These are phyloP conservation scores for Oryza coarctata DNA, from an alignment of 176 grass and related monocot genomes.

Conservation along the genomic window DNA sequence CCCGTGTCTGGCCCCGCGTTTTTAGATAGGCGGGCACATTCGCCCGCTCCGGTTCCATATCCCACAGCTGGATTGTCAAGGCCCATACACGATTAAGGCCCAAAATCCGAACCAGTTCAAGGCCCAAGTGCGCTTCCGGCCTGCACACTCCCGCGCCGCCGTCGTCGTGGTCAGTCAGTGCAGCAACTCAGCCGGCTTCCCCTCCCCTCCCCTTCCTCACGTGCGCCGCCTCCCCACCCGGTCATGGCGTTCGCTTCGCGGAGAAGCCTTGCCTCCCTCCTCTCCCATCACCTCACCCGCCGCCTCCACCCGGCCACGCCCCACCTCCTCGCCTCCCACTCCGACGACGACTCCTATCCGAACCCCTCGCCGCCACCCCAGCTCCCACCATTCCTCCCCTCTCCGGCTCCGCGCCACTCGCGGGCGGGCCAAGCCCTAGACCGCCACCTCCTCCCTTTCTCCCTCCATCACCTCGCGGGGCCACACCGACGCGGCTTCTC, in stretches of 20 bases:
- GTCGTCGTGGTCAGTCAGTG: neutral
- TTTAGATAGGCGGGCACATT: too few relatives aligned
- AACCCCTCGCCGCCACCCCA: slow-evolving; percentile 21
- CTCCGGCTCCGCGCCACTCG: slow-evolving; percentile 16
- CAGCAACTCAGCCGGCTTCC: neutral
- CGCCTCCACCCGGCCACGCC: slow-evolving; percentile 35
- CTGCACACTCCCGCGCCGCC: neutral
- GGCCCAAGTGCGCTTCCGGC: neutral
- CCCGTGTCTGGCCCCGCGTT: too few relatives aligned
- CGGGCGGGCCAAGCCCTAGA: slow-evolving; percentile 25
- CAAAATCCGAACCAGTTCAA: neutral
- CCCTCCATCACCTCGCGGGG: slow-evolving; percentile 27
- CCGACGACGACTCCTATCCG: slow-evolving; percentile 32
- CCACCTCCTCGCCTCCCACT: slow-evolving; percentile 36
- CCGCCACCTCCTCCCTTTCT: slow-evolving; percentile 10
- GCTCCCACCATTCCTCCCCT: slow-evolving; percentile 9
- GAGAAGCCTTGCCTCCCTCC: slow-evolving; percentile 25
- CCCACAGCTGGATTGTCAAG: neutral
- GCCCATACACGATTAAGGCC: neutral
- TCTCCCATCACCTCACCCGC: slow-evolving; percentile 36
- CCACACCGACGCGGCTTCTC: slow-evolving; percentile 37
- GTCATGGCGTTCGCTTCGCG: slow-evolving; percentile 34
- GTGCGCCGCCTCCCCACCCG: neutral
- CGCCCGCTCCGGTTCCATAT: too few relatives aligned
- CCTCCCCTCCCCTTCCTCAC: neutral